These are phyloP conservation scores for Pouteria campechiana DNA, from an alignment of 179 eudicot genomes.

Conservation along the genomic window DNA sequence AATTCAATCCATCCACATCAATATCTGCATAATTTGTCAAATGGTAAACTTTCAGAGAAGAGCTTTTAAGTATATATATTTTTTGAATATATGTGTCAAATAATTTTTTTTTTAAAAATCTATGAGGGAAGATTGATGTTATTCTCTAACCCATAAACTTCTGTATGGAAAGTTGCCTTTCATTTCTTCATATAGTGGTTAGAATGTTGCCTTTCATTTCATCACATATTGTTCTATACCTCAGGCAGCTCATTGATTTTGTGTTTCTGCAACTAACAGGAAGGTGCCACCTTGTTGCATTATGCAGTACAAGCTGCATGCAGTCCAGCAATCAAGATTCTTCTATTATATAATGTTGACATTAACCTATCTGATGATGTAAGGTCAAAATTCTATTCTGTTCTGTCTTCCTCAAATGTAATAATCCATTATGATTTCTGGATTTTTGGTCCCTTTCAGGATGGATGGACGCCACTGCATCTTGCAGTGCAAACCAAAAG, in stretches of 20 bases:
- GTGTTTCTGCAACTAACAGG: slow-evolving; percentile 26
- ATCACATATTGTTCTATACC: not conserved
- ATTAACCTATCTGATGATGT: slow-evolving; percentile 82
- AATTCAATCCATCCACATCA: too few relatives aligned
- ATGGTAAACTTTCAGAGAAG: too few relatives aligned
- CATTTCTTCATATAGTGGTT: not conserved
- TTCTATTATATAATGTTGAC: slow-evolving; percentile 71
- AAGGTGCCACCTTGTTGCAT: slow-evolving; percentile 92
- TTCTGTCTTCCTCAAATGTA: not conserved
- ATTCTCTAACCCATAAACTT: too few relatives aligned
- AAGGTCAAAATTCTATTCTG: slow-evolving; percentile 9
- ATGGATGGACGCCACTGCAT: slow-evolving; percentile 96
- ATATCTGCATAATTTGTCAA: too few relatives aligned
- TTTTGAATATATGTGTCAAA: too few relatives aligned
- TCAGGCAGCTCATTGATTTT: not conserved
- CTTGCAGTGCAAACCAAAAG: slow-evolving; percentile 89
- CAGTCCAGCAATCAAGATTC: slow-evolving; percentile 62
- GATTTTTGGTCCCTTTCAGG: slow-evolving; percentile 27
- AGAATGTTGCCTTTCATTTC: not conserved
- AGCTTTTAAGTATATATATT: too few relatives aligned
- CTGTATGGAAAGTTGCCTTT: too few relatives aligned
- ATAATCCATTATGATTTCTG: not conserved
- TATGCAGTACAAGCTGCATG: slow-evolving; percentile 82
- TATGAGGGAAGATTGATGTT: too few relatives aligned
- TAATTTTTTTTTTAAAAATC: too few relatives aligned